Base-by-base conservation (phyloP, 306 rosid genomes). In the Lablab purpureus region DNA sequence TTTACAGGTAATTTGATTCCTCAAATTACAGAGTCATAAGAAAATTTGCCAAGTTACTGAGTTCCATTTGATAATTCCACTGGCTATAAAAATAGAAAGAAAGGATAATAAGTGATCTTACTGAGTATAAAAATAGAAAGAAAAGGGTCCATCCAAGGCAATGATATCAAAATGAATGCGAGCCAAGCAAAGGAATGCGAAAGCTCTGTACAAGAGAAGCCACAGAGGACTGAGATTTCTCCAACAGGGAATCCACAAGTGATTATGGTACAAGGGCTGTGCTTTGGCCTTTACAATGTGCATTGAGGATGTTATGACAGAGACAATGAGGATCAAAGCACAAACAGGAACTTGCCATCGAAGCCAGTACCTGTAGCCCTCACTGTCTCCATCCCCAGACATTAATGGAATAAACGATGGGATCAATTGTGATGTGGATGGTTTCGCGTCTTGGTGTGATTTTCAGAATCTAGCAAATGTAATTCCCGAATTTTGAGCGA, bases 101-200 rank as follows among this genome's bases (percentile, higher is more conserved):
- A 25, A 40, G 37, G 32, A 14, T 13, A 28, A 52, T 54, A 13
- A 6, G 6, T 22, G 6, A 19, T 62, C 88, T 82, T 74, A 85
- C 88, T 82, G 88, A 6, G 86, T 78, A 49, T 83, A 78, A 40
- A 85, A 85, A 46, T 78, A 78, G 84, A 81, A 81, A 52, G 84
- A 12, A 36, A 81, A 81, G 40, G 23, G 22, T 67, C 83, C 81
- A 68, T 25, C 78, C 2, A 28, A 32, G 60, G 62, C 68, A 78
- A 85, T 5, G n/a, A 73, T 82, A 43, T 67, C 80, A 21, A 72
- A 67, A 21, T 72, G 74, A 32, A 81, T 28, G 55, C 55, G 76
- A 77, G 69, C 75, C 78, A 82, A 77, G 75, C 54, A 82, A 67
- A 72, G 64, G 77, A 85, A 85, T 7, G 85, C 85, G 37, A 66